phyloP scores from a whole-genome alignment of 345 rosid genomes.

The Orychophragmus violaceus region DNA sequence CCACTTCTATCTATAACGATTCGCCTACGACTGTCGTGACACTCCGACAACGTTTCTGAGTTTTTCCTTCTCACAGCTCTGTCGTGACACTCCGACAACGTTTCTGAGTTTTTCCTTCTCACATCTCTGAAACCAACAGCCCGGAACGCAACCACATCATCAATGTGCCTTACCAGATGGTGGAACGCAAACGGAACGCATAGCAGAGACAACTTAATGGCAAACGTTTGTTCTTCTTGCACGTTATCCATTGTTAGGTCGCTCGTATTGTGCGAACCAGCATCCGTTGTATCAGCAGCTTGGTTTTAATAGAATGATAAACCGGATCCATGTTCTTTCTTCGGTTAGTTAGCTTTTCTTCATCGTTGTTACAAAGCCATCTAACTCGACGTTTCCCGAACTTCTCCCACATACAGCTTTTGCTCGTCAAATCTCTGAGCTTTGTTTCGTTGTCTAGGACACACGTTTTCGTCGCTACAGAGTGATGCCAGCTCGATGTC shows the following conservation, averaged over 20 bases:
- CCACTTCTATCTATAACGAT: slow-evolving; percentile 43
- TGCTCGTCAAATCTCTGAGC: slow-evolving; percentile 46
- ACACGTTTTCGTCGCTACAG: slow-evolving; percentile 36
- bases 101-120: slow-evolving; percentile 31
- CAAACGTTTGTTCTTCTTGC: slow-evolving; percentile 32
- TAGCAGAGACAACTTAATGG: slow-evolving; percentile 17
- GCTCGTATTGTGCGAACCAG: slow-evolving; percentile 77
- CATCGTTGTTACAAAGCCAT: slow-evolving; percentile 50
- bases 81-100: slow-evolving; percentile 43
- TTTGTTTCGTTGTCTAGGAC: slow-evolving; percentile 49
- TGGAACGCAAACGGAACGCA: slow-evolving; percentile 30
- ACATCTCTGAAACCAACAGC: slow-evolving; percentile 62
- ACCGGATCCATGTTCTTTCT: slow-evolving; percentile 44
- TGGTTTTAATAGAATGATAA: slow-evolving; percentile 75
- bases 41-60: slow-evolving; percentile 40
- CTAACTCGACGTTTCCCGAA: slow-evolving; percentile 64
- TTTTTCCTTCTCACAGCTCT: slow-evolving; percentile 39
- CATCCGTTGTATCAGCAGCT: slow-evolving; percentile 46
- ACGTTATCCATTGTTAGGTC: slow-evolving; percentile 80
- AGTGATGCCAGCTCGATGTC: slow-evolving; percentile 43
- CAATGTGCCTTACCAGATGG: slow-evolving; percentile 56
- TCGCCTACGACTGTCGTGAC: slow-evolving; percentile 36
- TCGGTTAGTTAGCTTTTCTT: slow-evolving; percentile 49
- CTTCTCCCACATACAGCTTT: slow-evolving; percentile 55
- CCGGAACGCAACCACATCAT: slow-evolving; percentile 56